These are phyloP conservation scores for Sapria himalayana DNA, from an alignment of 345 rosid genomes.

Conservation along the genomic window DNA sequence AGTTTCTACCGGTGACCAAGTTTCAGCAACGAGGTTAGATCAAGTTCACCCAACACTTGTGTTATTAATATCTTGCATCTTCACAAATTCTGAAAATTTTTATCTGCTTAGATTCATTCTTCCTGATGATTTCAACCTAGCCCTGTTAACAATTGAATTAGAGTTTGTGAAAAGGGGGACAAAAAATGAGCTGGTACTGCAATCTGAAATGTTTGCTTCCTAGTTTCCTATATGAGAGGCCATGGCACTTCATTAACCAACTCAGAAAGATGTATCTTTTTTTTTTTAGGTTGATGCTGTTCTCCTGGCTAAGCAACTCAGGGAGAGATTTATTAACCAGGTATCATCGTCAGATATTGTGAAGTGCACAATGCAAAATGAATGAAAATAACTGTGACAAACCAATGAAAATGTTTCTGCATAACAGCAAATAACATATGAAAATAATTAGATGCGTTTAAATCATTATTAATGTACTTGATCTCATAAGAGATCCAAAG, in stretches of 20 bases:
- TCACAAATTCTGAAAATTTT: constrained; percentile 1
- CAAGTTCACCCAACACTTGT: neutral
- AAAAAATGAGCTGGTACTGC: constrained; percentile 62
- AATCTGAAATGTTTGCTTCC: neutral
- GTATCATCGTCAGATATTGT: too few species aligned
- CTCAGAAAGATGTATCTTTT: neutral
- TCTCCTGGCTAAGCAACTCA: constrained; percentile 54
- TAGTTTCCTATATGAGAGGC: constrained; percentile 1
- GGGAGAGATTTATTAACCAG: constrained; percentile 64
- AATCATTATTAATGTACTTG: too few species aligned
- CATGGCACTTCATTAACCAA: too few species aligned
- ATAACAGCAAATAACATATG: too few species aligned
- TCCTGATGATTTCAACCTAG: constrained; percentile 57
- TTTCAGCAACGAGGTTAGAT: constrained; percentile 46
- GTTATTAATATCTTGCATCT: neutral
- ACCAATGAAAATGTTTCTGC: too few species aligned
- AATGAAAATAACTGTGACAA: too few species aligned
- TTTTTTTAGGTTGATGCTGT: constrained; percentile 69
- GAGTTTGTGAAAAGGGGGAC: constrained; percentile 89
- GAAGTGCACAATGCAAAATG: too few species aligned
- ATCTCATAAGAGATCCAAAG: too few species aligned
- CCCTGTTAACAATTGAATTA: constrained; percentile 57
- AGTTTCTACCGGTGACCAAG: constrained; percentile 63
- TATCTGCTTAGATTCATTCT: constrained; percentile 43
- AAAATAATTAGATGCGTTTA: too few species aligned